Evolutionary conservation across 2,329 filamentous ascomycete species (phyloP), one percentile per base, ranked within the genome.

Genomic region (Claviceps africana): DNA sequence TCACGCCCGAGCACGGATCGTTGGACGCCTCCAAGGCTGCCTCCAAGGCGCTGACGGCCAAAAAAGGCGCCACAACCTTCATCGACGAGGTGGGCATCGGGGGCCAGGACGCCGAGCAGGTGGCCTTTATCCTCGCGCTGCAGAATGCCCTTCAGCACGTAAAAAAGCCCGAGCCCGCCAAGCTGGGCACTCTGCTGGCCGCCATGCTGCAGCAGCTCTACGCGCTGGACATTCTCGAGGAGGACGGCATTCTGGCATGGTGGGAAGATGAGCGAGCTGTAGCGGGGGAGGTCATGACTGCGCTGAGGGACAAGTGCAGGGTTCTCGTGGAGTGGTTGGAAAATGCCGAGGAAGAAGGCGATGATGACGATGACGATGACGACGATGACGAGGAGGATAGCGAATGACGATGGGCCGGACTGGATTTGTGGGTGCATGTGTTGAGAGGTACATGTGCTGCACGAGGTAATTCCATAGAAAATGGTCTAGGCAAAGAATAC

Each of bases 161-260:
- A 47, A 82, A 80, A 55, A 82, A 81, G 3, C 77, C 73, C 39
- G 76, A 78, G 53, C 58, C 67, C 28, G 60, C 63, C 25, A 71
- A 68, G 53, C 70, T 72, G 3, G 77, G 78, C 13, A 84, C 62
- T 68, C 77, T 96, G 10, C 76, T 97, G 35, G 77, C 90, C 3
- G 87, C 83, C 40, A 72, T 88, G 59, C 78, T 88, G 58, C 93
- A 94, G 70, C 86, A 89, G 66, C 73, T 97, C 50, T 94, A 95
- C 64, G 81, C 86, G 58, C 69, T 86, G 48, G 93, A 97, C 58
- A 76, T 95, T 17, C 70, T 96, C 1, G 88, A 95, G 64, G 88
- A 95, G 62, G 90, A 96, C 43, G 89, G 86, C 0, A 86, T 95
- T 58, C 71, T 91, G 60, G 77, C 78, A 47, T 98, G 93, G 93